Conservation (phyloP, 1,139 yeast genomes). For the Blastobotrys aristatus region DNA sequence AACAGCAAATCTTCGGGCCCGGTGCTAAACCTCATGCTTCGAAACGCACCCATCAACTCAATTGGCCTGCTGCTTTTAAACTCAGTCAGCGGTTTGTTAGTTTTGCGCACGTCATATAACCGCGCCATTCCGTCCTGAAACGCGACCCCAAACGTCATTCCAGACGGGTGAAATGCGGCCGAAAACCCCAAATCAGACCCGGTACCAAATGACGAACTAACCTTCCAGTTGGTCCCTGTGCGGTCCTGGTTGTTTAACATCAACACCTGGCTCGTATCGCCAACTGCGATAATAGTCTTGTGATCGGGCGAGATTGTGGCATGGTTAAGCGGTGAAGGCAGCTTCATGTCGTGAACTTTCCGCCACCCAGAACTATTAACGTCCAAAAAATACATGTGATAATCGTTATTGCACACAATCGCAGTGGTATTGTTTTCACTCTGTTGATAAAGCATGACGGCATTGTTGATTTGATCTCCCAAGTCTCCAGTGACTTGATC, state of each 20-base stretch:
- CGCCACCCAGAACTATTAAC: conserved; percentile 46
- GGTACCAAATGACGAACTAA: conserved; percentile 43
- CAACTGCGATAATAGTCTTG: conserved; percentile 51
- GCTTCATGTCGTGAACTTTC: conserved; percentile 38
- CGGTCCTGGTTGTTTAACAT: conserved; percentile 42
- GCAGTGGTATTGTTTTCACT: conserved; percentile 31
- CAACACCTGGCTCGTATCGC: conserved; percentile 52
- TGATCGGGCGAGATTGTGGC: conserved; percentile 57
- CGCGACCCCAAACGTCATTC: conserved; percentile 67
- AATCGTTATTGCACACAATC: conserved; percentile 78
- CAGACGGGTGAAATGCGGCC: conserved; percentile 69
- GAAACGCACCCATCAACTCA: conserved; percentile 48
- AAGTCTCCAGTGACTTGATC: conserved; percentile 48
- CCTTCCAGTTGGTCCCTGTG: conserved; percentile 22
- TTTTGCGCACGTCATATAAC: conserved; percentile 68
- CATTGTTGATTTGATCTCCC: conserved; percentile 80
- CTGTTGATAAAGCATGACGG: conserved; percentile 51
- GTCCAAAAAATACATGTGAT: conserved; percentile 60
- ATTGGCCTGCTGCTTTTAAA: conserved; percentile 35
- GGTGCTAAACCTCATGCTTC: conserved; percentile 64
- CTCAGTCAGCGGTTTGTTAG: conserved; percentile 37
- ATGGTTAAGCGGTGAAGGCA: conserved; percentile 53
- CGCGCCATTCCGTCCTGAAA: conserved; percentile 82
- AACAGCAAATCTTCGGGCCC: conserved; percentile 72
- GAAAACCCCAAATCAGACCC: conserved; percentile 79